Conservation (phyloP, 179 eudicot species). For the Beta macrorhiza region DNA sequence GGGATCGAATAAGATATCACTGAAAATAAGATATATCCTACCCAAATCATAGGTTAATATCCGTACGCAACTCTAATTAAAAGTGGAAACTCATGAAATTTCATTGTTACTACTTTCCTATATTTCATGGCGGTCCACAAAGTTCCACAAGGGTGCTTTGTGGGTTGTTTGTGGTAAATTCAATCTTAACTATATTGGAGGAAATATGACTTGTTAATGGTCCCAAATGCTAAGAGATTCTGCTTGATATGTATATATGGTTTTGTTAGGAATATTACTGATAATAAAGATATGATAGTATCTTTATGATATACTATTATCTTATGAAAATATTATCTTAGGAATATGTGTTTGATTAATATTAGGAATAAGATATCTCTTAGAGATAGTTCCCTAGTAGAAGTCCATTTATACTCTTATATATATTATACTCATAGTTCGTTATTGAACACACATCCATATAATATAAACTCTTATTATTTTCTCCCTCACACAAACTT, state of each 20-base stretch:
- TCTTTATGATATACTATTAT: too few relatives aligned
- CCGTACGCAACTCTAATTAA: conserved; percentile 22
- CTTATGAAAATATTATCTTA: too few relatives aligned
- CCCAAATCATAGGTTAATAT: conserved; percentile 2
- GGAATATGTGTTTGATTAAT: too few relatives aligned
- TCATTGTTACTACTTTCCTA: conserved; percentile 9
- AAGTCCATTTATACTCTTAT: too few relatives aligned
- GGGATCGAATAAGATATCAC: background rate
- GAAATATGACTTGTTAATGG: background rate
- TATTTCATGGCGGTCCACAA: conserved; percentile 18
- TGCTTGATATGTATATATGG: background rate
- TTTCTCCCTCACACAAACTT: too few relatives aligned
- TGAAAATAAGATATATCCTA: background rate
- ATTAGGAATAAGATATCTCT: too few relatives aligned
- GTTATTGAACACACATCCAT: too few relatives aligned
- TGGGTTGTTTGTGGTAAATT: background rate
- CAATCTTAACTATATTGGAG: background rate
- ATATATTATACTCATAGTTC: too few relatives aligned
- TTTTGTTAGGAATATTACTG: too few relatives aligned
- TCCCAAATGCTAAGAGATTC: conserved; percentile 7
- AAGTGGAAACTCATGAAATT: conserved; percentile 20
- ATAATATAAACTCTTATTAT: too few relatives aligned
- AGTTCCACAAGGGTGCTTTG: background rate
- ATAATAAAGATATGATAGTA: too few relatives aligned
- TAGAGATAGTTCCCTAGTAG: too few relatives aligned